Base-by-base conservation (phyloP, 495 filamentous ascomycete species). In the Xylaria castorea region DNA sequence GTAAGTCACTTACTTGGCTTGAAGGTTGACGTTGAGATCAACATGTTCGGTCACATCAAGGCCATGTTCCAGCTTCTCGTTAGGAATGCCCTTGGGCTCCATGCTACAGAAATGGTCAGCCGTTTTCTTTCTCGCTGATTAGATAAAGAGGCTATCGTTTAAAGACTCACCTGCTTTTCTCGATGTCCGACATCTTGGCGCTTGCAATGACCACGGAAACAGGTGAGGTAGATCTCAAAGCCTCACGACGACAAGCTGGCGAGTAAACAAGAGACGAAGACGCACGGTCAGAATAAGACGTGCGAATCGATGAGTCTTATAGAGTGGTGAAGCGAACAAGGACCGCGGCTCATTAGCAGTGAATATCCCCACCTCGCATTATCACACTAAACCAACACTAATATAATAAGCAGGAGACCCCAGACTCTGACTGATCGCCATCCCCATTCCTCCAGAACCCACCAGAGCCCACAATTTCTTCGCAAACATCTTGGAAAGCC, bases 1-100 rank as follows among this genome's bases (percentile, higher is more conserved):
- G 12, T 6, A 40, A 5, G 36, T 57, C 5, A 73, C 80, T 74
- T 71, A 85, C 84, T 75, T 85, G 69, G 84, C 85, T 70, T 85
- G 81, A 30, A 85, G 75, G 69, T 85, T 87, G 42, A 57, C 60
- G 74, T 87, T 86, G 25, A 85, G 75, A 69, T 87, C 81, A 40
- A 85, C 76, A 73, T 84, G 76, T 48, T 78, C 76, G 1, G 72
- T 71, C 25, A 77, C 68, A 36, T 78, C 75, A 38, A 78, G 51
- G 30, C 81, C 81, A 25, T 74, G 78, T 68, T 84, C 82, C 11
- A 83, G 55, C 67, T 82, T 81, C 16, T 73, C 55, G 30, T 77
- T 80, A n/a, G 77, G 60, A 63, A 74, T 60, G 68, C 77, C 80
- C 75, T 80, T 82, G 57, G 79, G 71, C 73, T 80, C 75, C 65